These are phyloP conservation scores for Dioscorea alata DNA, from an alignment of 106 monocot species.

Conservation along the genomic window DNA sequence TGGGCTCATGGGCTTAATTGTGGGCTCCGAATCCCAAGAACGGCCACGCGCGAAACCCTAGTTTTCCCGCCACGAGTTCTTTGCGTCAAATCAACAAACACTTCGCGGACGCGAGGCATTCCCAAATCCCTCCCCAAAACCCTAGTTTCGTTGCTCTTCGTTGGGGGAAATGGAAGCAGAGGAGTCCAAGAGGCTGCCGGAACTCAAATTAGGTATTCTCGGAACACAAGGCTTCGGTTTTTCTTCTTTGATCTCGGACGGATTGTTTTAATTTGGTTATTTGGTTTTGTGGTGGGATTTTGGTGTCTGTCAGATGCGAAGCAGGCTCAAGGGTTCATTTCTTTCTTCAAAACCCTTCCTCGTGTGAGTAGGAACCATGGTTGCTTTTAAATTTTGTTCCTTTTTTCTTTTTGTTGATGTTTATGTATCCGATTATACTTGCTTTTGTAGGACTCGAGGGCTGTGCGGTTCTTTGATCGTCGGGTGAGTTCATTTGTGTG, in stretches of 20 bases:
- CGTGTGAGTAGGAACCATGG: conserved; percentile 20
- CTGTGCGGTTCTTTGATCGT: conserved; percentile 91
- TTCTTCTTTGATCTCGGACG: not conserved
- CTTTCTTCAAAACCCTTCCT: conserved; percentile 83
- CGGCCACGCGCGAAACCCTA: no score
- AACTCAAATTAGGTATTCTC: conserved; percentile 78
- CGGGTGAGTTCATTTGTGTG: conserved; percentile 44
- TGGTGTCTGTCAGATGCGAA: conserved; percentile 55
- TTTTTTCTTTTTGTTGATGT: conserved; percentile 5
- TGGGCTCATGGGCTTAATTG: no score
- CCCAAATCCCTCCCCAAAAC: no score
- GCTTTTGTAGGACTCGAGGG: conserved; percentile 59
- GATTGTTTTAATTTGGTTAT: not conserved
- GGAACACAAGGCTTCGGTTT: not conserved
- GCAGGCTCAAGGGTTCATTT: conserved; percentile 93
- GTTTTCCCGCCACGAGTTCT: no score
- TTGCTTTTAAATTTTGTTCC: not conserved
- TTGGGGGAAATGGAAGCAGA: conserved; percentile 24
- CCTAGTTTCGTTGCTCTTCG: no score
- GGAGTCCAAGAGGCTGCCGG: conserved; percentile 65
- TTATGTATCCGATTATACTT: not conserved
- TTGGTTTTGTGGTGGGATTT: not conserved
- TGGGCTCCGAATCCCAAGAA: no score
- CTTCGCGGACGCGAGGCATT: no score
- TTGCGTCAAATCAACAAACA: no score